Conservation (phyloP, 305 asterid genomes). For the Solanum hybrid region DNA sequence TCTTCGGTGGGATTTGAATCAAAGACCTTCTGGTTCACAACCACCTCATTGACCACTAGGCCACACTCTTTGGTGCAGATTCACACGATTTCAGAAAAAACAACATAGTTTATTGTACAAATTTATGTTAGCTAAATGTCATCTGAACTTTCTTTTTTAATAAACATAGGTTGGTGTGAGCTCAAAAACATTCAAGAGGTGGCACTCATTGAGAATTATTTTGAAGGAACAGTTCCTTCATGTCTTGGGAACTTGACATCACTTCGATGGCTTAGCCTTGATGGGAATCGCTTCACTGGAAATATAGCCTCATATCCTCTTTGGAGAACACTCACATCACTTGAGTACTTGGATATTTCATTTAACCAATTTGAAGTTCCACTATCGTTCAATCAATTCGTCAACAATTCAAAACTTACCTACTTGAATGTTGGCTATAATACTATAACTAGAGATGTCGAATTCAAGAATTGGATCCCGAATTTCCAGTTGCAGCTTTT, state of each 20-base stretch:
- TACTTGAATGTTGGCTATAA: background rate
- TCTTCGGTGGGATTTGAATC: background rate
- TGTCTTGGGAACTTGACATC: conserved; percentile 4
- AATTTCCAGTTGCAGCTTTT: background rate
- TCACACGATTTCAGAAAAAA: background rate
- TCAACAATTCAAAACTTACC: background rate
- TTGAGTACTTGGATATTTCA: background rate
- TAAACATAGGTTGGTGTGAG: conserved; percentile 6
- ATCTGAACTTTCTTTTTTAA: background rate
- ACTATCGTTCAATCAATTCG: background rate
- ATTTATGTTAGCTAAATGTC: background rate
- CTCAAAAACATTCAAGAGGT: background rate
- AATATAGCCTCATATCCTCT: background rate
- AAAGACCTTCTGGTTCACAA: background rate
- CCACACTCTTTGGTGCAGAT: background rate
- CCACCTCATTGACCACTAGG: background rate
- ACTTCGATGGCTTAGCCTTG: background rate
- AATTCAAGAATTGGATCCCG: background rate
- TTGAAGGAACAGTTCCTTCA: background rate
- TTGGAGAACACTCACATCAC: background rate
- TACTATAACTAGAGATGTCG: background rate
- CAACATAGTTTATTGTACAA: background rate
- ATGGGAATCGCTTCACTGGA: background rate
- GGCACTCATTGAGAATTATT: background rate
- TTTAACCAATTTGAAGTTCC: background rate